Evolutionary conservation across 2,329 filamentous ascomycete species (phyloP).

Genomic region (Alternaria brassicicola): DNA sequence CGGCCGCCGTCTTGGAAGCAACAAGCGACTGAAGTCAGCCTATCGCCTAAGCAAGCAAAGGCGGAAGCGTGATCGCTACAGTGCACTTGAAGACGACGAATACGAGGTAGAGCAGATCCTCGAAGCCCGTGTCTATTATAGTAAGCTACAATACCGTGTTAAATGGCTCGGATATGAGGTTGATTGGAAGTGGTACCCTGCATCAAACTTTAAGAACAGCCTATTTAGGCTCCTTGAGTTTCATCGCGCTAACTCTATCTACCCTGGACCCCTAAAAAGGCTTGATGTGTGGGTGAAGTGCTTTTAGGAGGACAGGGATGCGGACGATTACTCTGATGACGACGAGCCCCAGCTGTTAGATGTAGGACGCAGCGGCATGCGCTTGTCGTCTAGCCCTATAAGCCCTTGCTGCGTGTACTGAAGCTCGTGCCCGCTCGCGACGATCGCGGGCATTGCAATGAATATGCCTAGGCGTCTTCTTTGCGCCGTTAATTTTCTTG

Average conservation of each 20-base stretch:
- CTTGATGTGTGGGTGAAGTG: conserved; percentile 14
- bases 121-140: not conserved
- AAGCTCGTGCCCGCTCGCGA: not conserved
- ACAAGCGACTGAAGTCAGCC: not conserved
- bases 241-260: conserved; percentile 12
- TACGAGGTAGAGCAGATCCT: conserved; percentile 8
- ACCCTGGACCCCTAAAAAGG: conserved; percentile 13
- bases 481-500: not conserved
- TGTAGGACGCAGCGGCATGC: not conserved
- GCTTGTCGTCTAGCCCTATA: not conserved
- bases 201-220: conserved; percentile 9
- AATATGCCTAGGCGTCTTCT: not conserved
- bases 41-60: not conserved
- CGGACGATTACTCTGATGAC: conserved; percentile 11
- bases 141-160: conserved; percentile 4
- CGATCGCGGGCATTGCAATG: not conserved
- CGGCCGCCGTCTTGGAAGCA: not conserved
- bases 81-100: not conserved
- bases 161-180: conserved; percentile 7
- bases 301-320: conserved; percentile 22
- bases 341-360: not conserved
- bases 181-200: conserved; percentile 1
- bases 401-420: not conserved
- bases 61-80: not conserved
- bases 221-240: conserved; percentile 10